Evolutionary conservation across 192 early-diverging fungal species (phyloP).

Genomic region (Kappamyces sp.): DNA sequence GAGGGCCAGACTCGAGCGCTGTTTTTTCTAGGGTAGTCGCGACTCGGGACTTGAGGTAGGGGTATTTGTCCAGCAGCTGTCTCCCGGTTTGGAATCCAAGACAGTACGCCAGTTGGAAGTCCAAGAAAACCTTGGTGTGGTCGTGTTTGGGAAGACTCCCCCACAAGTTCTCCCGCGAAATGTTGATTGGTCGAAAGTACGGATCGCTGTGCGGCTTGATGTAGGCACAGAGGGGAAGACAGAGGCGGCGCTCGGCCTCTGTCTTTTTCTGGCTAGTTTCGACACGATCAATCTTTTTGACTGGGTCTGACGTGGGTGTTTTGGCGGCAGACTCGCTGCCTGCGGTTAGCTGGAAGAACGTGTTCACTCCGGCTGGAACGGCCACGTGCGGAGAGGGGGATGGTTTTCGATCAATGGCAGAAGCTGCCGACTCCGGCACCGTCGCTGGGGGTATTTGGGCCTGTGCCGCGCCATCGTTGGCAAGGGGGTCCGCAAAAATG

Average conservation of each 20-base stretch:
- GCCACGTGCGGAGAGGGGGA: no score
- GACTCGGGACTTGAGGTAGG: constrained; percentile 27
- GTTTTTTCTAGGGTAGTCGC: constrained; percentile 38
- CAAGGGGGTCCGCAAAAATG: no score
- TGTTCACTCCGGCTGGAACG: no score
- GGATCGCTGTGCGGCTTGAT: constrained; percentile 5
- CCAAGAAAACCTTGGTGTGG: constrained; percentile 20
- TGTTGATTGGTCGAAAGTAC: constrained; percentile 10
- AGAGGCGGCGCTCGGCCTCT: constrained; percentile 18
- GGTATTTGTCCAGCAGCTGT: constrained; percentile 35
- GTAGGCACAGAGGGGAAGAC: constrained; percentile 40
- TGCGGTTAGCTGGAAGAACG: constrained; percentile 4
- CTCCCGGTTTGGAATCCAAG: constrained; percentile 33
- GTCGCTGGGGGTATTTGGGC: no score
- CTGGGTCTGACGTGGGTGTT: background rate
- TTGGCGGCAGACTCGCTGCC: background rate
- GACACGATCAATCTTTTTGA: background rate
- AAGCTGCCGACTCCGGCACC: no score
- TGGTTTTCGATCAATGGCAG: no score
- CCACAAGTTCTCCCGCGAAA: background rate
- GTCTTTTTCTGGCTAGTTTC: constrained; percentile 10
- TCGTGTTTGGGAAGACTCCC: constrained; percentile 14
- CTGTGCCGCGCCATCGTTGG: no score
- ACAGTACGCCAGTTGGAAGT: constrained; percentile 42
- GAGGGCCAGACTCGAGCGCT: constrained; percentile 24